These are phyloP conservation scores for Pachyrhizus erosus DNA, from an alignment of 306 rosid species.

Conservation along the genomic window DNA sequence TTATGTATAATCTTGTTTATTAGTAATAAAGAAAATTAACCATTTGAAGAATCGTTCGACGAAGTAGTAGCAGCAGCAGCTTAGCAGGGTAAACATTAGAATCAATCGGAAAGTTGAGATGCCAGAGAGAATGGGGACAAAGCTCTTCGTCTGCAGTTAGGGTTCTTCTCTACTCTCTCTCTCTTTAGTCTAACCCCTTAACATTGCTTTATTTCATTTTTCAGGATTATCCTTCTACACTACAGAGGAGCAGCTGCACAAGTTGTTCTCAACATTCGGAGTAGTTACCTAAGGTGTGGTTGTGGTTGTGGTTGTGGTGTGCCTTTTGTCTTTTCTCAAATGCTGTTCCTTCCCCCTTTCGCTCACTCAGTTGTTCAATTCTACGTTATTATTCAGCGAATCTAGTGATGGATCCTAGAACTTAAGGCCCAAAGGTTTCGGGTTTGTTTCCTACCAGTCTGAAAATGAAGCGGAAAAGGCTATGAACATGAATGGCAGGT, in stretches of 20 bases:
- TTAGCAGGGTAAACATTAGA: too few relatives aligned
- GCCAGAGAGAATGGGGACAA: slow-evolving; percentile 56
- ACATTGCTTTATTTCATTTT: slow-evolving; percentile 29
- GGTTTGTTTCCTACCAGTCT: slow-evolving; percentile 70
- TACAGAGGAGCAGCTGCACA: slow-evolving; percentile 52
- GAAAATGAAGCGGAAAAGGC: slow-evolving; percentile 74
- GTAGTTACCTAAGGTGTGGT: slow-evolving; percentile 56
- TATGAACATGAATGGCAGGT: slow-evolving; percentile 79
- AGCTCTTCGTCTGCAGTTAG: slow-evolving; percentile 68
- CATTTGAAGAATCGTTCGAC: neutral
- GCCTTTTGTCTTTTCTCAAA: slow-evolving; percentile 16
- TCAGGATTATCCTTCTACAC: slow-evolving; percentile 73
- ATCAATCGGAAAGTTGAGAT: slow-evolving; percentile 40
- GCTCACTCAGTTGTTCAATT: neutral
- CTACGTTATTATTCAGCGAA: too few relatives aligned
- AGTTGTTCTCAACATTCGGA: slow-evolving; percentile 74
- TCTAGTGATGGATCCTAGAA: slow-evolving; percentile 56
- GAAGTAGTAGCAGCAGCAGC: too few relatives aligned
- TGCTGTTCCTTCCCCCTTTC: neutral
- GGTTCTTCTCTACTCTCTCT: neutral
- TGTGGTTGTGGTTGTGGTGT: too few relatives aligned
- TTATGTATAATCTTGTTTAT: too few relatives aligned
- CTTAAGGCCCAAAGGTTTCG: slow-evolving; percentile 87
- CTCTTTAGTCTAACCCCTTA: neutral
- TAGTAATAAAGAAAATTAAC: too few relatives aligned